A percentile compares a stretch with the other conserved stretches of the same genome.
Conservation (phyloP, 225 moss, liverwort and hornwort genomes). For the Straminergon stramineum region DNA sequence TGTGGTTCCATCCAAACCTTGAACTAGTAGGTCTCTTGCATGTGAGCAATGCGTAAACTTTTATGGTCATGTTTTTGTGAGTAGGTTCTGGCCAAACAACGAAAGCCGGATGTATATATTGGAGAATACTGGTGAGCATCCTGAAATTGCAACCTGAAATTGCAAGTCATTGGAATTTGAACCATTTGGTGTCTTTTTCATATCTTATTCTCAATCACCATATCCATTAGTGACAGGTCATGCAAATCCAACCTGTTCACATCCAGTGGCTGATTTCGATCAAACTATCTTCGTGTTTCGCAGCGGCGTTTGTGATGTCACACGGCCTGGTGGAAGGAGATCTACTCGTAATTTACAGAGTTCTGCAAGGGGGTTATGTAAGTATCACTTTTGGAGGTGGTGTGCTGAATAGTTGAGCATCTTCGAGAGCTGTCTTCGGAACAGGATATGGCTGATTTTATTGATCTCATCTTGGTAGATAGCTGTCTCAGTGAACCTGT, state of each 20-base stretch:
- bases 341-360: slow-evolving; percentile 23
- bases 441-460: neutral
- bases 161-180: neutral
- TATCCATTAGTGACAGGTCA: neutral
- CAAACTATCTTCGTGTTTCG: neutral
- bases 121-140: slow-evolving; percentile 46
- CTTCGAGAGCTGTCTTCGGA: neutral
- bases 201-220: neutral
- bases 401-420: neutral
- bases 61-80: slow-evolving; percentile 1
- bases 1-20: neutral
- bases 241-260: neutral
- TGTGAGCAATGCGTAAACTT: neutral
- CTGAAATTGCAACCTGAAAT: neutral
- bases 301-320: slow-evolving; percentile 41
- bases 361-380: slow-evolving; percentile 34
- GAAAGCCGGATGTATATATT: slow-evolving; percentile 50
- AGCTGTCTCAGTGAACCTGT: neutral
- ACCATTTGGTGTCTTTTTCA: neutral
- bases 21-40: neutral
- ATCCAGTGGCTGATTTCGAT: neutral
- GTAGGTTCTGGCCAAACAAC: slow-evolving; percentile 56
- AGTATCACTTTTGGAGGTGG: neutral
- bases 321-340: slow-evolving; percentile 43
- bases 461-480: neutral